These are phyloP conservation scores for Botrytis deweyae DNA, from an alignment of 2,329 filamentous ascomycete species.

Conservation along the genomic window DNA sequence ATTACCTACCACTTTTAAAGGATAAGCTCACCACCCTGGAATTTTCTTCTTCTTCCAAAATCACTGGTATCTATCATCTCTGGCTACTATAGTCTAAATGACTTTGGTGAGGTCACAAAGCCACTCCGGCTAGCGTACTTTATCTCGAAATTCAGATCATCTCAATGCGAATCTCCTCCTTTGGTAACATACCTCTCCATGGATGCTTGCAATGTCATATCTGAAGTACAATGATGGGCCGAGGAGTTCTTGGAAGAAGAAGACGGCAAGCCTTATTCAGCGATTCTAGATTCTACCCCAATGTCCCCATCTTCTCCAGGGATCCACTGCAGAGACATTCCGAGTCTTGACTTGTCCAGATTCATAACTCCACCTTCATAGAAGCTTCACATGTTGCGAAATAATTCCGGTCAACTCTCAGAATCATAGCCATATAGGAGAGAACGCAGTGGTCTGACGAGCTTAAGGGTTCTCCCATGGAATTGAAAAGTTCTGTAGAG, in stretches of 20 bases:
- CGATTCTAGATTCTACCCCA: too few relatives aligned
- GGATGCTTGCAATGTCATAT: neutral
- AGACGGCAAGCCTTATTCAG: neutral
- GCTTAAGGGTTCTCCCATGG: too few relatives aligned
- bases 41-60: too few relatives aligned
- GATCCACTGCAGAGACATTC: neutral
- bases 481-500: too few relatives aligned
- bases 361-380: neutral
- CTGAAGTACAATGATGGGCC: neutral
- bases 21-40: neutral
- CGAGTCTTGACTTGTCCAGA: neutral
- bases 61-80: too few relatives aligned
- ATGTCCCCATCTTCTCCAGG: neutral
- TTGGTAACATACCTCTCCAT: neutral
- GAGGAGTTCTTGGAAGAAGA: neutral
- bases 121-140: neutral
- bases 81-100: neutral
- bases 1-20: neutral
- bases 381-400: neutral
- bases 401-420: rapidly evolving
- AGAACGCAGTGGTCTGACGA: too few relatives aligned
- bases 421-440: neutral
- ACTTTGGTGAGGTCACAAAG: neutral
- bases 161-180: neutral
- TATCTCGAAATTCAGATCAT: neutral